phyloP scores from a whole-genome alignment of 1,284 basidiomycete genomes.

The Pterula multifida region DNA sequence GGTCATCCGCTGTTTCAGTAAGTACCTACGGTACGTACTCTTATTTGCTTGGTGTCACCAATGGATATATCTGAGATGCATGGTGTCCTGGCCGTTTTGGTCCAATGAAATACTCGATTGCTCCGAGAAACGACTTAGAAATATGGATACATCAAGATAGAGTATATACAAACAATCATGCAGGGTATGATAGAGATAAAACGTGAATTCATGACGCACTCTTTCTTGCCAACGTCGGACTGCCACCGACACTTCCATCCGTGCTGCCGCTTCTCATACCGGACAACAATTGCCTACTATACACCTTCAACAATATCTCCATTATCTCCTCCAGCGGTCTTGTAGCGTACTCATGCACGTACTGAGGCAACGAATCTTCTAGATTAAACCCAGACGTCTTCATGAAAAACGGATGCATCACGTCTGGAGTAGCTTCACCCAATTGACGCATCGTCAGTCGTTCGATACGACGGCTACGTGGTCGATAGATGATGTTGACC shows the following conservation, averaged over 20 bases:
- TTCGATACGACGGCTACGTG: constrained; percentile 49
- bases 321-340: constrained; percentile 76
- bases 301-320: constrained; percentile 69
- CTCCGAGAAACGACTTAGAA: no score
- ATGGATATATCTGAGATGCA: no score
- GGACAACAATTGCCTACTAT: constrained; percentile 60
- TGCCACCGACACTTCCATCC: background rate
- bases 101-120: no score
- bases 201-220: no score
- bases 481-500: constrained; percentile 33
- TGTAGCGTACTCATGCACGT: constrained; percentile 81
- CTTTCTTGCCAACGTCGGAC: no score
- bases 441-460: constrained; percentile 71
- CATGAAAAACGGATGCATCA: constrained; percentile 80
- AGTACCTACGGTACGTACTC: no score
- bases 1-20: no score
- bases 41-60: no score
- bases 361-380: constrained; percentile 72
- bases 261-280: constrained; percentile 11
- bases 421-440: constrained; percentile 79
- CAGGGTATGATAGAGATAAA: no score
- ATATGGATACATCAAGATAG: no score
- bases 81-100: no score
- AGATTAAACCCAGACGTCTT: constrained; percentile 74
- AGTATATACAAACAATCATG: no score